Evolutionary conservation across 352 stramenopile genomes (phyloP).

Genomic region (Saprolegnia diclina): DNA sequence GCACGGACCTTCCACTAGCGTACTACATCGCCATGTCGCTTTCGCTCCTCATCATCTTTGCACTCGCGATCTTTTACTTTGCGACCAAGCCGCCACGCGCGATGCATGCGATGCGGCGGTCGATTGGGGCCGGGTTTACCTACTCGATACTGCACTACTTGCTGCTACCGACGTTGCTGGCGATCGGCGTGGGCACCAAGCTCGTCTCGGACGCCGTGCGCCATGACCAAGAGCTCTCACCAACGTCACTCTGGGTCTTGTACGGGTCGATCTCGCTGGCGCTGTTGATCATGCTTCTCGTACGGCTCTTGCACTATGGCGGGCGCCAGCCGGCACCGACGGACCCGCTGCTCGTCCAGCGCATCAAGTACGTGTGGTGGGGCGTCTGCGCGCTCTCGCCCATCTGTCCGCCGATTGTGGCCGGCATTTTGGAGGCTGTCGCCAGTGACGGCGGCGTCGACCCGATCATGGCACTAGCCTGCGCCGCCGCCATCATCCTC

Average conservation of each 20-base stretch:
- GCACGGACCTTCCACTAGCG: background rate
- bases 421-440: background rate
- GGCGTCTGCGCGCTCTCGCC: background rate
- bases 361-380: slow-evolving; percentile 23
- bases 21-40: slow-evolving; percentile 14
- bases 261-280: slow-evolving; percentile 17
- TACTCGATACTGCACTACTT: slow-evolving; percentile 7
- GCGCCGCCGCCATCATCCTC: slow-evolving; percentile 3
- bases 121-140: background rate
- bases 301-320: slow-evolving; percentile 22
- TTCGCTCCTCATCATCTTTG: slow-evolving; percentile 21
- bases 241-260: slow-evolving; percentile 9
- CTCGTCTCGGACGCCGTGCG: slow-evolving; percentile 9
- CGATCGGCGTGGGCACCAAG: slow-evolving; percentile 14
- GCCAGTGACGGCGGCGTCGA: background rate
- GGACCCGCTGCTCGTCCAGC: slow-evolving; percentile 13
- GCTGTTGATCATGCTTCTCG: background rate
- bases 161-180: slow-evolving; percentile 6
- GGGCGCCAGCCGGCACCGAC: background rate
- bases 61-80: slow-evolving; percentile 26
- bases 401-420: slow-evolving; percentile 5
- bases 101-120: slow-evolving; percentile 24
- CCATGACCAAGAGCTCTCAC: background rate
- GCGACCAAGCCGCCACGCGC: slow-evolving; percentile 3
- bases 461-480: background rate